These are phyloP conservation scores for Mucuna pruriens DNA, from an alignment of 306 rosid genomes.

Conservation along the genomic window DNA sequence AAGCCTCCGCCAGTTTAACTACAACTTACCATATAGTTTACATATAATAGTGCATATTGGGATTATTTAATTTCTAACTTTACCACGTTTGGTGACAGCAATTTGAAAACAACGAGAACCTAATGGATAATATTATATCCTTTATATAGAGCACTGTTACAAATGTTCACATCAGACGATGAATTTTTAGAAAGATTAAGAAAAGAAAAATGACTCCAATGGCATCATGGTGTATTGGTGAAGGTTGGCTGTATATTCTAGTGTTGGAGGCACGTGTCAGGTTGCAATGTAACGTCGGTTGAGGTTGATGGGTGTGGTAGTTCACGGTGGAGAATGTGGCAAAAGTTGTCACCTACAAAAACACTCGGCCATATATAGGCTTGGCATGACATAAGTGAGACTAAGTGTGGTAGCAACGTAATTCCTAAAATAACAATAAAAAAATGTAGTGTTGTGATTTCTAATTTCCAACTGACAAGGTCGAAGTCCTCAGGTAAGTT, in stretches of 20 bases:
- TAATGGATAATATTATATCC: neutral
- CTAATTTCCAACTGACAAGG: neutral
- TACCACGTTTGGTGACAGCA: neutral
- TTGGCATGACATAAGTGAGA: too few species aligned
- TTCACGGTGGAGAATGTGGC: too few species aligned
- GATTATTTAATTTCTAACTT: neutral
- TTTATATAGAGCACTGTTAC: neutral
- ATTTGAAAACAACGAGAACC: slow-evolving; percentile 2
- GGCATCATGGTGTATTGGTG: neutral
- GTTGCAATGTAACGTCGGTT: too few species aligned
- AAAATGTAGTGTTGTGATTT: neutral
- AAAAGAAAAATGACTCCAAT: neutral
- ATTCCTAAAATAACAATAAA: neutral
- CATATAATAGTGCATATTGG: neutral
- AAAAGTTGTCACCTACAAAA: too few species aligned
- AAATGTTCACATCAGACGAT: neutral
- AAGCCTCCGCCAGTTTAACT: neutral
- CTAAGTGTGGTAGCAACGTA: too few species aligned
- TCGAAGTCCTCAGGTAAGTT: neutral
- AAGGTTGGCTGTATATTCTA: too few species aligned
- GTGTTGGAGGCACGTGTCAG: too few species aligned
- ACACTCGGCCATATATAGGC: too few species aligned
- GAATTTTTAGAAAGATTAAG: neutral
- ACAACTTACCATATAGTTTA: neutral
- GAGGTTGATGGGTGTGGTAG: too few species aligned